Evolutionary conservation across 306 rosid species (phyloP), one percentile per base, ranked within the genome.

Genomic region (Nissolia schottii): DNA sequence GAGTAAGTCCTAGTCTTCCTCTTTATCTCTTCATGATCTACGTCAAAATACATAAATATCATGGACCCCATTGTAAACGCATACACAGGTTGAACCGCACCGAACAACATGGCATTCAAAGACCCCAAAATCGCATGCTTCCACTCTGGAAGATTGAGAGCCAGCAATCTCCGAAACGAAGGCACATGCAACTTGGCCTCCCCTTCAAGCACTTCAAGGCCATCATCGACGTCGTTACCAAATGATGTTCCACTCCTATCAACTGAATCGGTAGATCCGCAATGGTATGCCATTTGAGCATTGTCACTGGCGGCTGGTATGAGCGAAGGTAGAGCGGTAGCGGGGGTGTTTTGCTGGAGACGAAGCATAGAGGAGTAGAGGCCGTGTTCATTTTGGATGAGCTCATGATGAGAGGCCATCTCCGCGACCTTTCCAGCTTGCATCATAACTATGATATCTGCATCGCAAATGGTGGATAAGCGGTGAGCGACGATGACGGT

Each of bases 401-500:
- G 81, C 2, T 78, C 86, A 0, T 78, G 50, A 0, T 86, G 84
- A 29, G 86, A 67, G 2, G 84, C 87, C 7, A 58, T 50, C n/a
- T 83, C 87, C 0, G 18, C 7, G 49, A 81, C 59, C 10, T 9
- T 32, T 0, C 95, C 95, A 2, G 46, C 58, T 7, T 71, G 49
- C 6, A 89, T 49, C 1, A 84, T 81, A 3, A 77, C 85, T 2
- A 86, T 74, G 18, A 59, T 2, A 14, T 90, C 85, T 0, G 89
- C 90, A 2, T 82, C 84, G 40, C 46, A 80, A 10, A 90, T 77
- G 6, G 93, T 87, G 19, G 93, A 84, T 0, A 87, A 59, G 1
- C 93, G 93, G 37, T 90, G 96, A 2, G 93, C 87, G 0, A 90
- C 75, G 23, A 87, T 73, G 25, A 87, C 54, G 14, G 89, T 83